Conservation (phyloP, 768 basidiomycete genomes). For the Vararia minispora region DNA sequence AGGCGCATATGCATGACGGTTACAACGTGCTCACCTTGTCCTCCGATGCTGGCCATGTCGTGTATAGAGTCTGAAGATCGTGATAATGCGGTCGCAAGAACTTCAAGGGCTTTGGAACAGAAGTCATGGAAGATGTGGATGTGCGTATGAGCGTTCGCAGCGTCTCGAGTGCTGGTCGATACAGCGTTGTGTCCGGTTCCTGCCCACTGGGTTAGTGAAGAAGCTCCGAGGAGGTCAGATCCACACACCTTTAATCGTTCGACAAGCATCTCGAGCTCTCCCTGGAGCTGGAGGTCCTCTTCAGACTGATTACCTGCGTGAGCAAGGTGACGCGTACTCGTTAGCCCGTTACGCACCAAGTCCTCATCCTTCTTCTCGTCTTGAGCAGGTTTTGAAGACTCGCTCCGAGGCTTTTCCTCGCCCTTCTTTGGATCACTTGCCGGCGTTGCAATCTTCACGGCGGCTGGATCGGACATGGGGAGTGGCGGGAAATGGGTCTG, state of each 20-base stretch:
- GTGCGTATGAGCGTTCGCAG: slow-evolving; percentile 89
- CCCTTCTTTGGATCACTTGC: no score
- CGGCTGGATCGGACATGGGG: no score
- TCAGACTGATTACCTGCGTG: no score
- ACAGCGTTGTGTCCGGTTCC: slow-evolving; percentile 82
- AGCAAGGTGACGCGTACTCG: no score
- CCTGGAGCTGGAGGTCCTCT: slow-evolving; percentile 88
- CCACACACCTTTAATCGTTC: slow-evolving; percentile 76
- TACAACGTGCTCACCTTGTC: slow-evolving; percentile 44
- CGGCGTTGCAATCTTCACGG: no score
- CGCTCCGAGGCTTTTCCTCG: no score
- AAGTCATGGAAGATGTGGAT: slow-evolving; percentile 97
- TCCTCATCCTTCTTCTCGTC: no score
- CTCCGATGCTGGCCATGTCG: slow-evolving; percentile 67
- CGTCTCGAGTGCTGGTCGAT: slow-evolving; percentile 86
- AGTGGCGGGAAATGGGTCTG: no score
- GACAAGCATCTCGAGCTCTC: slow-evolving; percentile 93
- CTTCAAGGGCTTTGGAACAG: slow-evolving; percentile 97
- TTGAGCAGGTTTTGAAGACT: no score
- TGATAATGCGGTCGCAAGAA: slow-evolving; percentile 94
- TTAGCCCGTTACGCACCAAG: no score
- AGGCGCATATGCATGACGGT: slow-evolving; percentile 1
- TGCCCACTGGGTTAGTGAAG: no score
- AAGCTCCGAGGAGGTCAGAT: no score
- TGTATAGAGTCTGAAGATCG: slow-evolving; percentile 72